Evolutionary conservation across 1,284 basidiomycete species (phyloP).

Genomic region (Cryptococcus sp.): DNA sequence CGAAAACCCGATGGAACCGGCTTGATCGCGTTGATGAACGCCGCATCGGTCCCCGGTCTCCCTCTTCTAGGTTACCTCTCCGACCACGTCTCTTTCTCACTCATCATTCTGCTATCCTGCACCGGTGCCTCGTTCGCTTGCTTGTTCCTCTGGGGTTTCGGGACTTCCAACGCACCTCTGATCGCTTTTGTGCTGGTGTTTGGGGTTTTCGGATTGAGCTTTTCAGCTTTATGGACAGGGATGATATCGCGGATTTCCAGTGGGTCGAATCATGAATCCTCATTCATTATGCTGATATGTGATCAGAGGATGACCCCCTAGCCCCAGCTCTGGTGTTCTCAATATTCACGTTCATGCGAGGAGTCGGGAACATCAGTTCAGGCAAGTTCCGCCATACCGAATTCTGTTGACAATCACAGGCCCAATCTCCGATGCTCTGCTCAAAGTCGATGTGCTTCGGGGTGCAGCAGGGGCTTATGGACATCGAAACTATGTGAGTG

Average conservation of each 20-base stretch:
- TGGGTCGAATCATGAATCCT: constrained; percentile 9
- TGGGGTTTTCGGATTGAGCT: constrained; percentile 29
- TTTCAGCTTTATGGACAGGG: constrained; percentile 34
- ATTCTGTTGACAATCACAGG: constrained; percentile 9
- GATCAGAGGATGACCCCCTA: constrained; percentile 38
- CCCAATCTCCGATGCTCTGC: constrained; percentile 34
- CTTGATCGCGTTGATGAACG: constrained; percentile 46
- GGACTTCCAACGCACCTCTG: constrained; percentile 26
- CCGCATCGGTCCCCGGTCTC: constrained; percentile 35
- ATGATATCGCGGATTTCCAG: constrained; percentile 32
- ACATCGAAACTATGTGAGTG: constrained; percentile 34
- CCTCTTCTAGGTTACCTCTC: constrained; percentile 38
- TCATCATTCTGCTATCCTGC: constrained; percentile 37
- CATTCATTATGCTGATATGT: not conserved
- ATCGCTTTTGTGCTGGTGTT: constrained; percentile 31
- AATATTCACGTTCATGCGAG: constrained; percentile 38
- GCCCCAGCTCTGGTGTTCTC: constrained; percentile 36
- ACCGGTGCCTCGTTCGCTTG: constrained; percentile 33
- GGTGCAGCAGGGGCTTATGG: constrained; percentile 42
- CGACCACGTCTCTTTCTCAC: constrained; percentile 31
- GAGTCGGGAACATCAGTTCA: constrained; percentile 44
- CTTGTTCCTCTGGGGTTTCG: constrained; percentile 46
- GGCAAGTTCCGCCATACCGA: constrained; percentile 14
- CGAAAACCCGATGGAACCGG: constrained; percentile 36
- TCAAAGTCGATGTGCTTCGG: constrained; percentile 16